Conservation (phyloP, 805 yeast genomes). For the Lachancea thermotolerans region DNA sequence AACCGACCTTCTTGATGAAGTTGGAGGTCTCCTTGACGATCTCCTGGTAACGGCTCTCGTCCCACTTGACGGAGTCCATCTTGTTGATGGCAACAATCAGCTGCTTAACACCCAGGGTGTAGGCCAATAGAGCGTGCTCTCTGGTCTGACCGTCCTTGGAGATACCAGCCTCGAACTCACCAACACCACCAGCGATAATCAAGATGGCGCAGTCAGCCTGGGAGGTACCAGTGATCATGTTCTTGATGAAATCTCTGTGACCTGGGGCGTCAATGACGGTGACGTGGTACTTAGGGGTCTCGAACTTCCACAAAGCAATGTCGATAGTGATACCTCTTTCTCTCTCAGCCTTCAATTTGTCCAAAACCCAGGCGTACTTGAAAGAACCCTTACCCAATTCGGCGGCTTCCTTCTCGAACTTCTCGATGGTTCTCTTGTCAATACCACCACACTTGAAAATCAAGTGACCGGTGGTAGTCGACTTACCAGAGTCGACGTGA, state of each 20-base stretch:
- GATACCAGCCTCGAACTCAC: slow-evolving; percentile 95
- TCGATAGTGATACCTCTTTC: slow-evolving; percentile 96
- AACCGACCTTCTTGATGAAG: slow-evolving; percentile 82
- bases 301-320: slow-evolving; percentile 89
- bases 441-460: slow-evolving; percentile 99
- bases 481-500: slow-evolving; percentile 99
- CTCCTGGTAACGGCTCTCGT: slow-evolving; percentile 72
- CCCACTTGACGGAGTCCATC: slow-evolving; percentile 93
- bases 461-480: slow-evolving; percentile 99
- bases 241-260: slow-evolving; percentile 94
- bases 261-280: slow-evolving; percentile 95
- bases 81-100: slow-evolving; percentile 87
- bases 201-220: slow-evolving; percentile 91
- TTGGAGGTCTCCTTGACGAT: slow-evolving; percentile 68
- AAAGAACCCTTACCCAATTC: slow-evolving; percentile 96
- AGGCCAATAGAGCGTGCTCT: slow-evolving; percentile 88
- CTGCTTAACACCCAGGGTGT: slow-evolving; percentile 83
- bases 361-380: slow-evolving; percentile 97
- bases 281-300: slow-evolving; percentile 82
- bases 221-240: slow-evolving; percentile 92
- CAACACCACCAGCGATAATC: slow-evolving; percentile 86
- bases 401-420: slow-evolving; percentile 97
- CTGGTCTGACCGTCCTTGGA: slow-evolving; percentile 93
- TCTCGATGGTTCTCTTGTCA: slow-evolving; percentile 97
- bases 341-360: slow-evolving; percentile 92